Conservation (phyloP, 805 yeast genomes). For the Barnettozyma sp. region DNA sequence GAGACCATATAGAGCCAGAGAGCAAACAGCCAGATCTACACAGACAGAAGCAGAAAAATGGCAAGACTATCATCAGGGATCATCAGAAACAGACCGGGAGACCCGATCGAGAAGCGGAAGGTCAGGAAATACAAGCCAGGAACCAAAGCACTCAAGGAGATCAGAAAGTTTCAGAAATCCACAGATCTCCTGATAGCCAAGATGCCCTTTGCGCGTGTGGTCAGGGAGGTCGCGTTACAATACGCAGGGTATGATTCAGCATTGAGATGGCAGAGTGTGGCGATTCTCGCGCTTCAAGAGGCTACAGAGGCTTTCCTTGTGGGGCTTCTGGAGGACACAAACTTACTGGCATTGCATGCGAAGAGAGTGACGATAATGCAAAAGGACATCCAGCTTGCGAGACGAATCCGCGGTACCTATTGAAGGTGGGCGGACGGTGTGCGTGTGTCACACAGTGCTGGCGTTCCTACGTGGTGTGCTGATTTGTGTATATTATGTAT, state of each 20-base stretch:
- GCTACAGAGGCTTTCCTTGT: slow-evolving; percentile 75
- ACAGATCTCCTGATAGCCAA: slow-evolving; percentile 64
- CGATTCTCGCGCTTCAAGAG: slow-evolving; percentile 71
- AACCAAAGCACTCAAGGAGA: slow-evolving; percentile 59
- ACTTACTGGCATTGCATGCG: slow-evolving; percentile 71
- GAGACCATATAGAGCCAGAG: too few species aligned
- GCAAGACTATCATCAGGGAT: slow-evolving; percentile 3
- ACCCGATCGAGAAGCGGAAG: slow-evolving; percentile 39
- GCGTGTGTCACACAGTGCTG: too few species aligned
- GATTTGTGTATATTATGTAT: too few species aligned
- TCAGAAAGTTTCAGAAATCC: slow-evolving; percentile 57
- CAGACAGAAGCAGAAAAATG: too few species aligned
- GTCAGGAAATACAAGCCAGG: slow-evolving; percentile 56
- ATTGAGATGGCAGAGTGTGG: slow-evolving; percentile 73
- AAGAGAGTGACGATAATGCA: slow-evolving; percentile 82
- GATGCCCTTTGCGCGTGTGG: slow-evolving; percentile 71
- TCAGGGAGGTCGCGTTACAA: slow-evolving; percentile 62
- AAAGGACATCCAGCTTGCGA: slow-evolving; percentile 72
- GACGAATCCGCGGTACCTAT: slow-evolving; percentile 58
- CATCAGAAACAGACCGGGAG: slow-evolving; percentile 46
- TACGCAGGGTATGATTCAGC: slow-evolving; percentile 32
- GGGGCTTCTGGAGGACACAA: slow-evolving; percentile 70
- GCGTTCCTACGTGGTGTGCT: too few species aligned
- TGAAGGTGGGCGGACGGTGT: slow-evolving; percentile 4
- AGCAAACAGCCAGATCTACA: too few species aligned